These are phyloP conservation scores for Coemansia asiatica DNA, from an alignment of 192 early-diverging fungal species.

Conservation along the genomic window DNA sequence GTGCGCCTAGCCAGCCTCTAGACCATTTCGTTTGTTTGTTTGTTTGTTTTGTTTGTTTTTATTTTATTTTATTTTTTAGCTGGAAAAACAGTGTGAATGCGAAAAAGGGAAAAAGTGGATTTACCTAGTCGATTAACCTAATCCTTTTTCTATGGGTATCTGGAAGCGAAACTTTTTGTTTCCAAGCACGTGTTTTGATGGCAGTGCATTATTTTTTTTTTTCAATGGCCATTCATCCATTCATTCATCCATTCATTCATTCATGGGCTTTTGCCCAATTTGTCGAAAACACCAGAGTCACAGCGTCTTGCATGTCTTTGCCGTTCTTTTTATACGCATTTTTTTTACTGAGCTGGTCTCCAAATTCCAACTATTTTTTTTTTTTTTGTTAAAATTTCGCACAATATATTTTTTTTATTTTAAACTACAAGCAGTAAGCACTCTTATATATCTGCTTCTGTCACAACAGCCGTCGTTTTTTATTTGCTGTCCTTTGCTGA, in stretches of 20 bases:
- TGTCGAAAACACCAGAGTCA: background rate
- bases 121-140: no score
- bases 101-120: no score
- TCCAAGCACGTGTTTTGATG: no score
- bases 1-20: constrained; percentile 20
- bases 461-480: no score
- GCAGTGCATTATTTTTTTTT: background rate
- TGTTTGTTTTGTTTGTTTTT: background rate
- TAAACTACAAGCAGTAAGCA: no score
- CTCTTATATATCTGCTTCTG: no score
- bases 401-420: background rate
- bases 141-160: no score
- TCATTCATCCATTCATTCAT: background rate
- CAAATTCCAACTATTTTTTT: background rate
- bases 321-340: constrained; percentile 1
- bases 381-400: background rate
- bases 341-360: constrained; percentile 15
- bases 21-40: no score
- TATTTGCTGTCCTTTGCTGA: no score
- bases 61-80: background rate
- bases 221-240: background rate
- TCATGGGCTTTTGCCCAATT: background rate
- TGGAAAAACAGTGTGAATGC: no score
- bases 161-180: no score
- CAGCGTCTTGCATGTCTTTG: background rate